Evolutionary conservation across 2,329 filamentous ascomycete species (phyloP).

Genomic region (Calonectria crousiana): DNA sequence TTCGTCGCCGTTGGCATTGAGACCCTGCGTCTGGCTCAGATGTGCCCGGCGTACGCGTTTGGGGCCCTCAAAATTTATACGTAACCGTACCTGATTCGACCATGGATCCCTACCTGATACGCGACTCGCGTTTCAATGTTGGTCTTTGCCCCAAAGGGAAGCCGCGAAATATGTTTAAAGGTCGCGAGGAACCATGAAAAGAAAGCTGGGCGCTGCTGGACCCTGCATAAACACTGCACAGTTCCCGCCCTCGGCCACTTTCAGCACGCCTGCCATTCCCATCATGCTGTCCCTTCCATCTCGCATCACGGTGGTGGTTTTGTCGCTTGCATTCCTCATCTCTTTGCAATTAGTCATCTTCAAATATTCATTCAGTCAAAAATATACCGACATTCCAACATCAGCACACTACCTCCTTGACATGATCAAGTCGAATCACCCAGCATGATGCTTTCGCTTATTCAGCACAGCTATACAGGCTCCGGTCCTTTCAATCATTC

Average conservation of each 20-base stretch:
- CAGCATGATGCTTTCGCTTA: not conserved
- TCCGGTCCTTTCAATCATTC: not conserved
- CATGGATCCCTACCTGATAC: not conserved
- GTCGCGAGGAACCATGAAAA: too few relatives aligned
- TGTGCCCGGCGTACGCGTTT: not conserved
- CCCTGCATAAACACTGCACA: not conserved
- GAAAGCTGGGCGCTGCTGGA: not conserved
- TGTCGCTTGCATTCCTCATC: not conserved
- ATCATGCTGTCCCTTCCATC: not conserved
- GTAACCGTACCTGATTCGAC: not conserved
- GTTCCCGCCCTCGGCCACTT: not conserved
- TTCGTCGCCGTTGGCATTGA: not conserved
- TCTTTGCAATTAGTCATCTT: not conserved
- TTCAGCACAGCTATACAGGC: too few relatives aligned
- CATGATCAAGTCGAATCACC: not conserved
- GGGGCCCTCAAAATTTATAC: not conserved
- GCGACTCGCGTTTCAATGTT: not conserved
- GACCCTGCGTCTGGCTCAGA: not conserved
- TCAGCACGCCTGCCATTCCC: too few relatives aligned
- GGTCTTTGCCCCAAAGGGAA: not conserved
- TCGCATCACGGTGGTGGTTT: not conserved
- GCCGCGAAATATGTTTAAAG: not conserved
- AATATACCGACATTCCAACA: not conserved
- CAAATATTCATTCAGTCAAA: not conserved
- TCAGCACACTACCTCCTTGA: not conserved